These are phyloP conservation scores for Phaeotremella skinneri DNA, from an alignment of 768 basidiomycete genomes.

Conservation along the genomic window DNA sequence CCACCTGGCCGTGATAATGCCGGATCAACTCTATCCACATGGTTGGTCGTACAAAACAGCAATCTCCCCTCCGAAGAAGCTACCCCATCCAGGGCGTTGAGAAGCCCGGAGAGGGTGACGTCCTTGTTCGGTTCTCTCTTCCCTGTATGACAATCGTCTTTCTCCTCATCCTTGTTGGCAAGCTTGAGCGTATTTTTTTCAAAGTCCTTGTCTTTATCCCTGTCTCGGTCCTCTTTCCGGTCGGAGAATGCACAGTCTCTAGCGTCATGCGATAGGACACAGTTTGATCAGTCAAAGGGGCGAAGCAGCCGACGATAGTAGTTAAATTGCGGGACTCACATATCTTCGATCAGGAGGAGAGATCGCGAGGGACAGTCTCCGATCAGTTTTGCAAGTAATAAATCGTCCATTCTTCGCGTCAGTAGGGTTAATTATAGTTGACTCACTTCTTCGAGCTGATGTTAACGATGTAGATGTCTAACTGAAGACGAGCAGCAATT, in stretches of 20 bases:
- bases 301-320: background rate
- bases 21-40: conserved; percentile 21
- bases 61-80: conserved; percentile 24
- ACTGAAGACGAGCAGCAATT: conserved; percentile 79
- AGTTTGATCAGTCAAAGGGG: background rate
- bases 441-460: conserved; percentile 22
- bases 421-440: conserved; percentile 59
- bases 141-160: background rate
- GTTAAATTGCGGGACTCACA: background rate
- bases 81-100: conserved; percentile 35
- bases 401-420: conserved; percentile 57
- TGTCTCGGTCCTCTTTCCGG: background rate
- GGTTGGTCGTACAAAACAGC: conserved; percentile 30
- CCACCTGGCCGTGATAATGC: conserved; percentile 26
- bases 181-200: background rate
- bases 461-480: conserved; percentile 80
- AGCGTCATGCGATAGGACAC: background rate
- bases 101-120: conserved; percentile 30
- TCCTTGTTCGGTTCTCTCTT: background rate
- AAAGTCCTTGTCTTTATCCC: conserved; percentile 9
- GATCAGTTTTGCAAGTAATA: background rate
- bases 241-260: conserved; percentile 14
- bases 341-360: conserved; percentile 18
- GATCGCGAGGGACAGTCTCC: conserved; percentile 6
- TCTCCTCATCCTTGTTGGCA: background rate